These are phyloP conservation scores for Kalmusia sp. DNA, from an alignment of 2,329 filamentous ascomycete species.

Conservation along the genomic window DNA sequence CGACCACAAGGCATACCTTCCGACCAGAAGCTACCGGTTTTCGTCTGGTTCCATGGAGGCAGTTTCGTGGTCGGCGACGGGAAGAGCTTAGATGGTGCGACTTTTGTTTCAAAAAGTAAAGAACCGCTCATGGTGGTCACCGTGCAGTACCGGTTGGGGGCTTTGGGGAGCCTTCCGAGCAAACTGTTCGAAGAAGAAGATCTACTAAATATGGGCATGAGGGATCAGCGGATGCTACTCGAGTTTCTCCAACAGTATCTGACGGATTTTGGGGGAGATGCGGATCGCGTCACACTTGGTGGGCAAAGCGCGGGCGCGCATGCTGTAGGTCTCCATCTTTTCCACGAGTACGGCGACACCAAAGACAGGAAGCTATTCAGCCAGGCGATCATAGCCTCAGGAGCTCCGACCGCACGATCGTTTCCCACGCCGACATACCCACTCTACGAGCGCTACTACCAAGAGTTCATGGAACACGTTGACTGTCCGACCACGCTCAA, in stretches of 20 bases:
- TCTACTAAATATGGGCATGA: slow-evolving; percentile 41
- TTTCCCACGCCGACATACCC: slow-evolving; percentile 43
- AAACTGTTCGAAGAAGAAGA: slow-evolving; percentile 42
- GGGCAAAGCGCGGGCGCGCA: slow-evolving; percentile 51
- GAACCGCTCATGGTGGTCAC: slow-evolving; percentile 44
- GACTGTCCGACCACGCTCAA: slow-evolving; percentile 37
- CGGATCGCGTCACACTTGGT: slow-evolving; percentile 47
- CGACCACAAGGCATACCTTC: slow-evolving; percentile 34
- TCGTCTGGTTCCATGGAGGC: slow-evolving; percentile 41
- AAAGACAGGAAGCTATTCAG: slow-evolving; percentile 39
- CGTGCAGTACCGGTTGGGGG: slow-evolving; percentile 43
- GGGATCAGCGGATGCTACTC: slow-evolving; percentile 38
- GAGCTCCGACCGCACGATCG: slow-evolving; percentile 42
- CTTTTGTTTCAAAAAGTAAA: slow-evolving; percentile 39
- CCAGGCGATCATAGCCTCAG: slow-evolving; percentile 42
- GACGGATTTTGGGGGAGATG: slow-evolving; percentile 47
- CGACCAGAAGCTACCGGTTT: slow-evolving; percentile 36
- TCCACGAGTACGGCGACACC: slow-evolving; percentile 45
- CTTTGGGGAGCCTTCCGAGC: slow-evolving; percentile 42
- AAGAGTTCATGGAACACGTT: slow-evolving; percentile 38
- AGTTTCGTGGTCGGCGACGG: slow-evolving; percentile 39
- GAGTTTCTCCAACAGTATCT: slow-evolving; percentile 52
- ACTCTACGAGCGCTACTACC: slow-evolving; percentile 38
- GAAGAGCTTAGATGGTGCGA: slow-evolving; percentile 41
- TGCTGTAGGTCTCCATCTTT: slow-evolving; percentile 44